Conservation (phyloP, 1,139 yeast genomes). For the Candida sanyaensis region DNA sequence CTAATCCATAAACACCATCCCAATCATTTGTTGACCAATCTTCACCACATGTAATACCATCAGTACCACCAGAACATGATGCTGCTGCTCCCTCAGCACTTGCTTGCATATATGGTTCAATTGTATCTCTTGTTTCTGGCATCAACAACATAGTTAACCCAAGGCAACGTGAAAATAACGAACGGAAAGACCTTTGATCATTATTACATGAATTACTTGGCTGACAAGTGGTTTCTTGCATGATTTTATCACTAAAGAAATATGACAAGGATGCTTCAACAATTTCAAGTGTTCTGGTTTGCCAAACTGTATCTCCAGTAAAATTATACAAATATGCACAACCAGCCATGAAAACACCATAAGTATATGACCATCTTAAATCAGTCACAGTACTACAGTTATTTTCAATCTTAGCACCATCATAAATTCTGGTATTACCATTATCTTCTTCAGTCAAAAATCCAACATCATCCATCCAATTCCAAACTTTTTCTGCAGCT, state of each 20-base stretch:
- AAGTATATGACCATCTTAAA: conserved; percentile 76
- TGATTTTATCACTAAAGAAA: conserved; percentile 48
- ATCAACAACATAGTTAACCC: conserved; percentile 61
- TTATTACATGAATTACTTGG: conserved; percentile 55
- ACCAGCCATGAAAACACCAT: conserved; percentile 74
- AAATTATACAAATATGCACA: conserved; percentile 68
- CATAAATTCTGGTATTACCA: conserved; percentile 53
- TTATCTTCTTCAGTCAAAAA: conserved; percentile 43
- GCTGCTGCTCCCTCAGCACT: conserved; percentile 69
- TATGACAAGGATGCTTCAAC: conserved; percentile 49
- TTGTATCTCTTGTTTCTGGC: conserved; percentile 46
- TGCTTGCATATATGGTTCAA: conserved; percentile 45
- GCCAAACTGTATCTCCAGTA: conserved; percentile 63
- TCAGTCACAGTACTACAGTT: conserved; percentile 58
- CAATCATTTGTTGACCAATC: conserved; percentile 59
- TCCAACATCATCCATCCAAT: conserved; percentile 62
- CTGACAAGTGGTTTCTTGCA: conserved; percentile 71
- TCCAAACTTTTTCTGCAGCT: conserved; percentile 67
- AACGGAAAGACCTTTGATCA: conserved; percentile 80
- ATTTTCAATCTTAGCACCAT: conserved; percentile 64
- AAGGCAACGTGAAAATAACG: conserved; percentile 66
- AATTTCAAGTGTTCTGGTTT: conserved; percentile 48
- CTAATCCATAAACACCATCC: conserved; percentile 72
- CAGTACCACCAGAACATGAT: conserved; percentile 72
- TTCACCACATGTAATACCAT: conserved; percentile 77